phyloP scores from a whole-genome alignment of 2,329 filamentous ascomycete species.

The Sporothrix pallida region DNA sequence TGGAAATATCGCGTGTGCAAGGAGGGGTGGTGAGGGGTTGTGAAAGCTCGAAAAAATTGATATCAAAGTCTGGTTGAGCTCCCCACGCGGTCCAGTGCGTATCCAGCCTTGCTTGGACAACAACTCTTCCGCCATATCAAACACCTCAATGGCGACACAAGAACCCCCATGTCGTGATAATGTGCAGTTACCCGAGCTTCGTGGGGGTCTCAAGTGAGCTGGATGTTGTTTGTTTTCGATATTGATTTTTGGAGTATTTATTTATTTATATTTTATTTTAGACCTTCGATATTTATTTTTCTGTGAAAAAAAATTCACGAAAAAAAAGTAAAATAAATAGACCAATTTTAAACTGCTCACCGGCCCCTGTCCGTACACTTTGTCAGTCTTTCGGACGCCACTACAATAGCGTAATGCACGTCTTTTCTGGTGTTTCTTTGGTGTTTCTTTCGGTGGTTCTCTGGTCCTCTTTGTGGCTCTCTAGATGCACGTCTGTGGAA shows the following conservation, averaged over 20 bases:
- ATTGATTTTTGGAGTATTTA: neutral
- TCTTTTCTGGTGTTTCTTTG: neutral
- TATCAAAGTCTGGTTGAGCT: neutral
- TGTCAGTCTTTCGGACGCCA: neutral
- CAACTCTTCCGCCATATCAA: neutral
- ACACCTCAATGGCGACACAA: neutral
- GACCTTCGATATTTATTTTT: neutral
- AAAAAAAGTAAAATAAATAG: neutral
- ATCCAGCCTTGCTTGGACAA: neutral
- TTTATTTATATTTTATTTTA: neutral
- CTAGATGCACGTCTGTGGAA: conserved; percentile 3
- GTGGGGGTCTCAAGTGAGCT: neutral
- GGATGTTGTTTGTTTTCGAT: neutral
- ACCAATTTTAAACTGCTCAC: neutral
- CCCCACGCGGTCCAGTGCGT: conserved; percentile 13
- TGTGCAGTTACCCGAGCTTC: conserved; percentile 19
- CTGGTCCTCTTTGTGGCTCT: neutral
- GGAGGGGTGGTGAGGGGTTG: neutral
- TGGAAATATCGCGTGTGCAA: conserved; percentile 16
- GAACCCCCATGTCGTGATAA: conserved; percentile 3
- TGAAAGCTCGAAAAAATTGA: neutral
- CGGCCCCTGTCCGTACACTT: neutral
- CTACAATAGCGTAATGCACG: conserved; percentile 13
- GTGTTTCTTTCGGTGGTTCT: neutral
- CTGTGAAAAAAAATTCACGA: too few species aligned